phyloP scores from a whole-genome alignment of 129 eudicot species.

The Lactuca saligna region DNA sequence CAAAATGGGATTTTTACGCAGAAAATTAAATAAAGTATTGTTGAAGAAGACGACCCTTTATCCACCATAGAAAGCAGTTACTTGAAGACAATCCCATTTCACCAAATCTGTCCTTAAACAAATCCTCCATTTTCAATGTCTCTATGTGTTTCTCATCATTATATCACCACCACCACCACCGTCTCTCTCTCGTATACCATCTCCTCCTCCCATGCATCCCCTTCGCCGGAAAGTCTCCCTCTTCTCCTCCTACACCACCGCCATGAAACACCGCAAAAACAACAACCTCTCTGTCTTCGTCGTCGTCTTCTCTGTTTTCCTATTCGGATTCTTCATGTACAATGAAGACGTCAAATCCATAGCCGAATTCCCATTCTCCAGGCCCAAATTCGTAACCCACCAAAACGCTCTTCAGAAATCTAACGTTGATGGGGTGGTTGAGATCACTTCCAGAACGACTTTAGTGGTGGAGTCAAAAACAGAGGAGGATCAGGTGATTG shows the following conservation, averaged over 20 bases:
- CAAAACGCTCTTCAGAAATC: slow-evolving; percentile 2
- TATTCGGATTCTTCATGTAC: slow-evolving; percentile 85
- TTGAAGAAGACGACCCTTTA: slow-evolving; percentile 59
- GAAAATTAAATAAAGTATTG: background rate
- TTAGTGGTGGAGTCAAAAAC: slow-evolving; percentile 44
- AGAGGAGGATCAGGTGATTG: slow-evolving; percentile 40
- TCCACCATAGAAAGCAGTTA: slow-evolving; percentile 48
- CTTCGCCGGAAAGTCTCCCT: slow-evolving; percentile 68
- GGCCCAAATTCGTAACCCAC: slow-evolving; percentile 23
- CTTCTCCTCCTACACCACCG: slow-evolving; percentile 39
- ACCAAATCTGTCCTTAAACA: slow-evolving; percentile 59
- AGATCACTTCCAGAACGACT: slow-evolving; percentile 47
- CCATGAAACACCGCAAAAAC: slow-evolving; percentile 71
- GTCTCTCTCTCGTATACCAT: slow-evolving; percentile 13
- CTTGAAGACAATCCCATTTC: slow-evolving; percentile 70
- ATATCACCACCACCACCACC: slow-evolving; percentile 28
- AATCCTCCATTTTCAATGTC: slow-evolving; percentile 30
- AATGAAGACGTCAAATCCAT: slow-evolving; percentile 89
- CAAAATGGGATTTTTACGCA: slow-evolving; percentile 7
- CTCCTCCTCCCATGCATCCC: slow-evolving; percentile 49
- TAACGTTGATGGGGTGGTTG: slow-evolving; percentile 14
- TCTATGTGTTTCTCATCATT: slow-evolving; percentile 20
- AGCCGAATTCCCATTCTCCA: slow-evolving; percentile 76
- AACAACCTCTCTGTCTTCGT: slow-evolving; percentile 62
- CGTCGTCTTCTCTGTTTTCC: slow-evolving; percentile 67